Evolutionary conservation across 208 protist species (phyloP).

Genomic region (Leishmania turanica): DNA sequence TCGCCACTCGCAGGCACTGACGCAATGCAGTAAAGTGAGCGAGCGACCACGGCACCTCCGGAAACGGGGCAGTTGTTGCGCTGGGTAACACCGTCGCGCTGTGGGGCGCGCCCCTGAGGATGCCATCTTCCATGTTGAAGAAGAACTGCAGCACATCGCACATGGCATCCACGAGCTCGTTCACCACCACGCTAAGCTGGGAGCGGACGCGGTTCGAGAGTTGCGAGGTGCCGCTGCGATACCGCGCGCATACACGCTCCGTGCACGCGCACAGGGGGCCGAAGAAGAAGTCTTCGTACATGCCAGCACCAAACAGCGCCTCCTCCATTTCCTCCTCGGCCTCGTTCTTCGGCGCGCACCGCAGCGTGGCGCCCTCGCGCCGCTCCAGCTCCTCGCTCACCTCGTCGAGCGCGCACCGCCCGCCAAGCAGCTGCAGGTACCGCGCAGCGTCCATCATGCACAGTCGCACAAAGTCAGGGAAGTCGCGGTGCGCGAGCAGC

Average conservation of each 20-base stretch:
- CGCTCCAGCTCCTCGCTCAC: slow-evolving; percentile 41
- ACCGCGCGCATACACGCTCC: slow-evolving; percentile 27
- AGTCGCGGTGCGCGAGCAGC: slow-evolving; percentile 40
- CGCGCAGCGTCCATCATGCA: slow-evolving; percentile 41
- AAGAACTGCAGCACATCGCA: slow-evolving; percentile 41
- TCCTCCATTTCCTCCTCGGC: slow-evolving; percentile 35
- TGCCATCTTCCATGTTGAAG: background rate
- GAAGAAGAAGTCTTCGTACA: slow-evolving; percentile 43
- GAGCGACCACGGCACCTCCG: slow-evolving; percentile 15
- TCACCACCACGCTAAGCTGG: slow-evolving; percentile 33
- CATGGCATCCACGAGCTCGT: slow-evolving; percentile 39
- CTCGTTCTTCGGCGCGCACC: slow-evolving; percentile 29
- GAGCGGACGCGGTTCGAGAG: slow-evolving; percentile 36
- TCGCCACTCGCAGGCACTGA: slow-evolving; percentile 28
- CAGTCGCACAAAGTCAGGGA: slow-evolving; percentile 35
- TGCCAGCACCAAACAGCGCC: slow-evolving; percentile 23
- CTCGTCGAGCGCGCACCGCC: slow-evolving; percentile 13
- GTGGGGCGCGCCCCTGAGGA: background rate
- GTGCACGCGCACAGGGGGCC: slow-evolving; percentile 36
- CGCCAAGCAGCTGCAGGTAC: slow-evolving; percentile 48
- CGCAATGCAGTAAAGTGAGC: slow-evolving; percentile 1
- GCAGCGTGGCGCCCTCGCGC: slow-evolving; percentile 33
- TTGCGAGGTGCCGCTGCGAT: slow-evolving; percentile 26
- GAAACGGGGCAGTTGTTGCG: background rate
- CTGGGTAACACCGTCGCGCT: background rate